phyloP scores from a whole-genome alignment of 2,329 filamentous ascomycete genomes.

The Fusarium guadeloupense region DNA sequence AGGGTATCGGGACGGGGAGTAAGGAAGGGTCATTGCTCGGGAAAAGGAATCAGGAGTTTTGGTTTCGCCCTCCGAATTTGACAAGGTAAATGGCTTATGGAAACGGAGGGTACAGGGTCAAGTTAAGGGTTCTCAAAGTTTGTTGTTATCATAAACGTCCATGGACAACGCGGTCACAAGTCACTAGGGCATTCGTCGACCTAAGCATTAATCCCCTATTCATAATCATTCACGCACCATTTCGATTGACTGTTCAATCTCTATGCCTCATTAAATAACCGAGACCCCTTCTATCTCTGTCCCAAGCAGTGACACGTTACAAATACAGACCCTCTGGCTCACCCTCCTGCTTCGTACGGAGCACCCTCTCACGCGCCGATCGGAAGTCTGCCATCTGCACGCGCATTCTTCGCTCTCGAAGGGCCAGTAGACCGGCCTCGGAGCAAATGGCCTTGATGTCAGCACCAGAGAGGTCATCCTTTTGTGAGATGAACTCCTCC shows the following conservation, averaged over 20 bases:
- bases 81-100: neutral
- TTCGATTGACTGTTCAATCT: constrained; percentile 15
- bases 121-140: neutral
- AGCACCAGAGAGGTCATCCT: constrained; percentile 95
- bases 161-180: neutral
- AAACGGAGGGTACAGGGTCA: neutral
- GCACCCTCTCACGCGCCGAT: constrained; percentile 87
- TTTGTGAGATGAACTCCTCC: constrained; percentile 98
- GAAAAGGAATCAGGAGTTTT: neutral
- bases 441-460: constrained; percentile 99
- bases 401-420: constrained; percentile 94
- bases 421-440: constrained; percentile 91
- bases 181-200: neutral
- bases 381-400: constrained; percentile 99
- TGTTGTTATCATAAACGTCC: neutral
- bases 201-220: constrained; percentile 1
- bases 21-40: neutral
- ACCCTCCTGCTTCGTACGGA: constrained; percentile 98
- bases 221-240: neutral
- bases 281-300: constrained; percentile 35
- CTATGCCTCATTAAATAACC: constrained; percentile 37
- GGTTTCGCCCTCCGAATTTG: neutral
- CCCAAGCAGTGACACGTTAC: constrained; percentile 62
- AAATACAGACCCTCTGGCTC: constrained; percentile 98
- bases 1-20: neutral